Evolutionary conservation across 306 rosid genomes (phyloP).

Genomic region (Inga laurina): DNA sequence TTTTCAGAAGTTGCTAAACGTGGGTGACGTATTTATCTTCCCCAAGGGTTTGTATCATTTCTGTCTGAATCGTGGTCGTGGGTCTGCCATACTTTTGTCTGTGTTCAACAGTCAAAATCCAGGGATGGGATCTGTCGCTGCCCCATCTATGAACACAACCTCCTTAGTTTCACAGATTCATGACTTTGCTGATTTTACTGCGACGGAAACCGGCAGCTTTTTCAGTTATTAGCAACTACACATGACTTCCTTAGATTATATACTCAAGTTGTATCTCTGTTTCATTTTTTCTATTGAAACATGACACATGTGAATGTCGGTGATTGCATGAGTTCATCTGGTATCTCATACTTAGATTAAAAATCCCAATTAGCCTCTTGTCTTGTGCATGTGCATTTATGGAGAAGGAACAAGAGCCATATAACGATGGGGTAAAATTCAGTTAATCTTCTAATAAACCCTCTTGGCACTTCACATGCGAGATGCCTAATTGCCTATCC

Average conservation of each 20-base stretch:
- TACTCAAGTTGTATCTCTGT: not conserved
- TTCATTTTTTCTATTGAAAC: not conserved
- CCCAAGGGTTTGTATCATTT: constrained; percentile 81
- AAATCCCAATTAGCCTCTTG: not conserved
- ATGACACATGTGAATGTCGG: not conserved
- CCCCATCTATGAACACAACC: constrained; percentile 39
- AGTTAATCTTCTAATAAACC: not conserved
- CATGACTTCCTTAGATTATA: constrained; percentile 13
- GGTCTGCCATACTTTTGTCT: constrained; percentile 51
- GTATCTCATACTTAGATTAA: not conserved
- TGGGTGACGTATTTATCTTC: constrained; percentile 74
- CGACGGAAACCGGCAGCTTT: constrained; percentile 29
- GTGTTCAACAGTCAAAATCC: constrained; percentile 80
- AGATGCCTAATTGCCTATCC: not conserved
- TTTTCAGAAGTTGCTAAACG: constrained; percentile 48
- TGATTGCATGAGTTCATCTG: not conserved
- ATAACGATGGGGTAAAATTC: not conserved
- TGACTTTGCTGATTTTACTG: constrained; percentile 9
- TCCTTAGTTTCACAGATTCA: constrained; percentile 36
- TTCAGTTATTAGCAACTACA: constrained; percentile 24
- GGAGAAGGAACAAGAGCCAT: not conserved
- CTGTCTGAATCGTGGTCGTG: constrained; percentile 53
- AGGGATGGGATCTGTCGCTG: constrained; percentile 42
- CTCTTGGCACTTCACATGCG: not conserved
- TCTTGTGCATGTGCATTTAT: not conserved